phyloP scores from a whole-genome alignment of 164 flowering plant genomes.

The Sedum album region DNA sequence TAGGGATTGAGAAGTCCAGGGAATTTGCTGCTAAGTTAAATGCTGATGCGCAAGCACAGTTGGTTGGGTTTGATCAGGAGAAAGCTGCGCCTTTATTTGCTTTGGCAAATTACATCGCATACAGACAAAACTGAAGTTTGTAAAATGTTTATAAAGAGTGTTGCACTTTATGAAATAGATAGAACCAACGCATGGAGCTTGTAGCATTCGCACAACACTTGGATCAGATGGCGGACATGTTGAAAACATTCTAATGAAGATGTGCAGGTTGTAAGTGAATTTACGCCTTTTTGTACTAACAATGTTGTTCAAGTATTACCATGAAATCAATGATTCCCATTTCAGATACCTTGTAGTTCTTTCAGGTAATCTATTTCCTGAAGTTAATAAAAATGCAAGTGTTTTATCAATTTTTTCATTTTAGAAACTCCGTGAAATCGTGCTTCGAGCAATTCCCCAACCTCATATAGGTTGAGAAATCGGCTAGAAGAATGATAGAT shows the following conservation, averaged over 20 bases:
- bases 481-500: too few species aligned
- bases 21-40: constrained; percentile 51
- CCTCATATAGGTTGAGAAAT: too few species aligned
- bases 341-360: not conserved
- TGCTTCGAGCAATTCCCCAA: too few species aligned
- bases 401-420: too few species aligned
- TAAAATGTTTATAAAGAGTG: not conserved
- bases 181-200: not conserved
- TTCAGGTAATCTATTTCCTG: not conserved
- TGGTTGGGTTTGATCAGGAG: constrained; percentile 43
- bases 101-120: constrained; percentile 60
- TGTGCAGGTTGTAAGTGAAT: not conserved
- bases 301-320: not conserved
- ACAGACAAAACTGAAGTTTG: constrained; percentile 38
- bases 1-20: constrained; percentile 60
- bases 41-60: constrained; percentile 41
- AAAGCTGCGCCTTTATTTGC: constrained; percentile 62
- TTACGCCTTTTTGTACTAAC: not conserved
- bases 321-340: not conserved
- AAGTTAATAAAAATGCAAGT: too few species aligned
- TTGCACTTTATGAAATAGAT: not conserved
- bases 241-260: not conserved
- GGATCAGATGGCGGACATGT: too few species aligned
- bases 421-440: too few species aligned
- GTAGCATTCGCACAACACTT: not conserved